These are phyloP conservation scores for Trichosanthes cucumerina DNA, from an alignment of 306 rosid species.

Conservation along the genomic window DNA sequence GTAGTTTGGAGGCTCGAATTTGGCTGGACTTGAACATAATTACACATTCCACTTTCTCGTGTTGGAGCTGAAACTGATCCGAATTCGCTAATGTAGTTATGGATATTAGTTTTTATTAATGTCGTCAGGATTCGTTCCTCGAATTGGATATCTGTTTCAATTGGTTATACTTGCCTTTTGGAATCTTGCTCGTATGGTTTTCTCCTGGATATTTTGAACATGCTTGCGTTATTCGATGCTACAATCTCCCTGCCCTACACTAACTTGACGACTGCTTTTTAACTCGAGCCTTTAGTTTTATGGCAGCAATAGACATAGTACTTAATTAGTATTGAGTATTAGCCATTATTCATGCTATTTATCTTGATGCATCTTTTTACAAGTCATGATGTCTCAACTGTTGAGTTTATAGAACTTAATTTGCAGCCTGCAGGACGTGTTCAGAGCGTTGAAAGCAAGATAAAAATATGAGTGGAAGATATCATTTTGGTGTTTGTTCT, in stretches of 20 bases:
- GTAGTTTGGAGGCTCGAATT: background rate
- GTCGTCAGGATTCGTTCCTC: background rate
- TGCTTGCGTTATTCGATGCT: background rate
- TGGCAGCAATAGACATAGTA: background rate
- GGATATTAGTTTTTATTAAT: background rate
- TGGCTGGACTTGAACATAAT: background rate
- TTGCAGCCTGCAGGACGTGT: conserved; percentile 11
- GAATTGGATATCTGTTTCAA: background rate
- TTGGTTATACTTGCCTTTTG: background rate
- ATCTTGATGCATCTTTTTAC: background rate
- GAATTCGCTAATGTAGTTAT: background rate
- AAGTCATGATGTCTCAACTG: background rate
- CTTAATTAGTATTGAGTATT: background rate
- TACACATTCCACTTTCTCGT: background rate
- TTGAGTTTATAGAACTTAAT: background rate
- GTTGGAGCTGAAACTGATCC: background rate
- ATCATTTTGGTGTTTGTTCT: conserved; percentile 7
- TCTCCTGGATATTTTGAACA: background rate
- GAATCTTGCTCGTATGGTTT: background rate
- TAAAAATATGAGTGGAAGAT: conserved; percentile 1
- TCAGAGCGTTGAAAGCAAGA: conserved; percentile 12
- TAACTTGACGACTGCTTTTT: background rate
- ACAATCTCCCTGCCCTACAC: background rate
- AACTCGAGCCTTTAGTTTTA: background rate
- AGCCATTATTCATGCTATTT: background rate